Conservation (phyloP, 2,329 filamentous ascomycete species). For the Xylaria sp. region DNA sequence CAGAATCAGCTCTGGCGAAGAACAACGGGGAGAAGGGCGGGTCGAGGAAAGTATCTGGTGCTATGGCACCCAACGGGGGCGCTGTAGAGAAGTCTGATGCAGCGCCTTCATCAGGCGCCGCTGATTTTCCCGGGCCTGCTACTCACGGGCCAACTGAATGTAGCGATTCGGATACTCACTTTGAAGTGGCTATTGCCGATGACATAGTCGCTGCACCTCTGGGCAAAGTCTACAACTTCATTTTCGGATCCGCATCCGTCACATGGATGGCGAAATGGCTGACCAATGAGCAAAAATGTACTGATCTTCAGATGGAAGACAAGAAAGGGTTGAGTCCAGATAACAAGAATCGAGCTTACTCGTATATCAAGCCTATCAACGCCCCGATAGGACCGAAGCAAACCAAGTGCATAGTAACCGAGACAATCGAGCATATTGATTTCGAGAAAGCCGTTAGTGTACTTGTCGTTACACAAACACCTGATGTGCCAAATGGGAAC, state of each 20-base stretch:
- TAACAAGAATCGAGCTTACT: constrained; percentile 78
- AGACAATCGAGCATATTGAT: constrained; percentile 85
- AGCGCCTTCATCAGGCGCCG: constrained; percentile 55
- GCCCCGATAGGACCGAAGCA: constrained; percentile 89
- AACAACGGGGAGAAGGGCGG: constrained; percentile 71
- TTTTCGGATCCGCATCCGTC: constrained; percentile 85
- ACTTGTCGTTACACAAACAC: constrained; percentile 85
- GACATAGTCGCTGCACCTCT: constrained; percentile 87
- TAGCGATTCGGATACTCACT: constrained; percentile 80
- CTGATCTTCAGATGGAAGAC: constrained; percentile 87
- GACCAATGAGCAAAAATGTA: constrained; percentile 85
- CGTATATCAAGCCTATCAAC: constrained; percentile 91
- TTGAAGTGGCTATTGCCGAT: constrained; percentile 85
- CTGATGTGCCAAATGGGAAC: constrained; percentile 94
- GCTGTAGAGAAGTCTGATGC: constrained; percentile 63
- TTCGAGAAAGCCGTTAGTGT: constrained; percentile 87
- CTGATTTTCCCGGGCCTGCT: constrained; percentile 85
- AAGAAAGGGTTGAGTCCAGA: constrained; percentile 81
- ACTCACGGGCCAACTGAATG: constrained; percentile 88
- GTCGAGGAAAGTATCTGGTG: constrained; percentile 78
- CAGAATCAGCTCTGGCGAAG: constrained; percentile 59
- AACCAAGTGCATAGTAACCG: constrained; percentile 91
- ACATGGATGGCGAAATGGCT: constrained; percentile 90
- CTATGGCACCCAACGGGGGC: constrained; percentile 57
- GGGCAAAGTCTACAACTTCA: constrained; percentile 87